phyloP scores from a whole-genome alignment of 495 filamentous ascomycete species.

The Talaromyces ruber region DNA sequence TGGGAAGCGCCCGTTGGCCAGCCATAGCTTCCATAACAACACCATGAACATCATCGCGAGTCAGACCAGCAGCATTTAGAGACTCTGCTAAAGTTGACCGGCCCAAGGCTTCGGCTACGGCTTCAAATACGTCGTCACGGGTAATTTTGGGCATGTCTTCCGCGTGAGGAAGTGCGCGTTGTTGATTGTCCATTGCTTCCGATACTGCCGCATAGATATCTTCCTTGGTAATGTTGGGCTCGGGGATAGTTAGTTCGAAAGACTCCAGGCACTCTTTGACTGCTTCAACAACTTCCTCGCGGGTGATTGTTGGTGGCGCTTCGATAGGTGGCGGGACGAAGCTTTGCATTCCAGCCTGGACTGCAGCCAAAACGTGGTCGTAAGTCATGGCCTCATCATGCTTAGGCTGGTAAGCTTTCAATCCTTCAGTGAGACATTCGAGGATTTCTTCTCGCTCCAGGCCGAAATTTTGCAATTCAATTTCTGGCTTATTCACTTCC shows the following conservation, averaged over 20 bases:
- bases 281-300: constrained; percentile 67
- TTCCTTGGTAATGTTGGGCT: constrained; percentile 31
- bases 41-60: constrained; percentile 33
- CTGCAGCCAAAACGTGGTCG: constrained; percentile 72
- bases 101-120: constrained; percentile 25
- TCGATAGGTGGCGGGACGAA: constrained; percentile 64
- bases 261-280: constrained; percentile 72
- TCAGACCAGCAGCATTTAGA: constrained; percentile 9
- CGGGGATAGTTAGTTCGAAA: constrained; percentile 52
- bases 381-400: constrained; percentile 51
- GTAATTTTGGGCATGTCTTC: constrained; percentile 25
- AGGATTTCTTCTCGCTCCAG: constrained; percentile 84
- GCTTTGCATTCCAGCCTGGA: constrained; percentile 73
- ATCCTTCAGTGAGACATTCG: constrained; percentile 71
- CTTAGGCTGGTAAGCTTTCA: constrained; percentile 63
- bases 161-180: background rate
- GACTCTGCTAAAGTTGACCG: background rate
- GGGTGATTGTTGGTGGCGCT: constrained; percentile 56
- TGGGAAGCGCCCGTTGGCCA: constrained; percentile 34
- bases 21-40: constrained; percentile 36
- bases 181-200: constrained; percentile 1
- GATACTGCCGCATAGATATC: constrained; percentile 7
- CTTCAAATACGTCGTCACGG: constrained; percentile 38
- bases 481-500: constrained; percentile 87
- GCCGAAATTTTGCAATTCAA: constrained; percentile 81